phyloP scores from a whole-genome alignment of 169 alveolate species.

The Plasmodium ovale region DNA sequence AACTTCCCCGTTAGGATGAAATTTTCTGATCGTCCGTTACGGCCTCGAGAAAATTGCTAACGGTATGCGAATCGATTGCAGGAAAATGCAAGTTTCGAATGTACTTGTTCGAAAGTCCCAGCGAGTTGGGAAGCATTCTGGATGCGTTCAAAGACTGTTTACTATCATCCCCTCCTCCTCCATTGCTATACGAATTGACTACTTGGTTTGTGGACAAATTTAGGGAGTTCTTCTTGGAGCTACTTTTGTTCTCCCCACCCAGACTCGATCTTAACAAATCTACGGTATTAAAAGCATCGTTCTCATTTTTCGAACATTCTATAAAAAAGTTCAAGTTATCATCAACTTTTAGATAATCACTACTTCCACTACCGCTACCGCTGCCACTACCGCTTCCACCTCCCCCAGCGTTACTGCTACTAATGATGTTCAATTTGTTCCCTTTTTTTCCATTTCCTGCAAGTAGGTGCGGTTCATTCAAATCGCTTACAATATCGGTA shows the following conservation, averaged over 20 bases:
- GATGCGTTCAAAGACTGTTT: constrained; percentile 37
- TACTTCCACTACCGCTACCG: background rate
- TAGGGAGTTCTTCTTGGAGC: background rate
- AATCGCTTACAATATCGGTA: background rate
- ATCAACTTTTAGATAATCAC: constrained; percentile 10
- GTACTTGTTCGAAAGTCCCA: constrained; percentile 59
- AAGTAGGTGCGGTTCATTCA: background rate
- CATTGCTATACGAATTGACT: constrained; percentile 5
- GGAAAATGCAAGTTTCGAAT: constrained; percentile 42
- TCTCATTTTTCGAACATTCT: constrained; percentile 49
- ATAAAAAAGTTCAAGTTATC: constrained; percentile 47
- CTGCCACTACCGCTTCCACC: background rate
- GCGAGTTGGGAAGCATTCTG: constrained; percentile 37
- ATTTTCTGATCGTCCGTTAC: constrained; percentile 66
- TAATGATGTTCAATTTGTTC: background rate
- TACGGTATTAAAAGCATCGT: constrained; percentile 26
- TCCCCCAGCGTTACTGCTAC: background rate
- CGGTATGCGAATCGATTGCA: constrained; percentile 30
- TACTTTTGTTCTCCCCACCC: constrained; percentile 2
- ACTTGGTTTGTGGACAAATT: background rate
- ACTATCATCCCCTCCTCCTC: background rate
- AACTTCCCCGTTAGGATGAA: constrained; percentile 39
- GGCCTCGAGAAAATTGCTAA: constrained; percentile 52
- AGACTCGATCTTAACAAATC: constrained; percentile 56
- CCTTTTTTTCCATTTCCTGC: background rate